Percentiles rank a stretch among this genome's conserved stretches.
phyloP scores from a whole-genome alignment of 495 filamentous ascomycete genomes.

The Peziza echinospora region DNA sequence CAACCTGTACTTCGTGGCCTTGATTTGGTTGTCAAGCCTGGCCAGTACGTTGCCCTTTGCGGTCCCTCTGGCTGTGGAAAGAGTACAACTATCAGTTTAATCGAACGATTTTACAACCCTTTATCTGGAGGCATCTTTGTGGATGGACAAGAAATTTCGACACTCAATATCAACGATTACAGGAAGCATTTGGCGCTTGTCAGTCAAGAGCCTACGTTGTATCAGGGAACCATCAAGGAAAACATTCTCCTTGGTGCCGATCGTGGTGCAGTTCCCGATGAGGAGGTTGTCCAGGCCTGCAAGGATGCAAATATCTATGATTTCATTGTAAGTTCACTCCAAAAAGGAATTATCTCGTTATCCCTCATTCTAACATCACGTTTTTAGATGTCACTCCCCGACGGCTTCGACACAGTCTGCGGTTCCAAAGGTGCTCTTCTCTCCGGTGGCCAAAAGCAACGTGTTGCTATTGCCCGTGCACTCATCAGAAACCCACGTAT shows the following conservation, averaged over 20 bases:
- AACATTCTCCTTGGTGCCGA: constrained; percentile 51
- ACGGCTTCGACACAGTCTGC: constrained; percentile 54
- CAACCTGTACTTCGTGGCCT: constrained; percentile 58
- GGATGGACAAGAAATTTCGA: constrained; percentile 52
- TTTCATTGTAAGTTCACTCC: constrained; percentile 54
- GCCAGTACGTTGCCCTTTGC: constrained; percentile 62
- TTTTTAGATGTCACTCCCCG: constrained; percentile 24
- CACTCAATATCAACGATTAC: constrained; percentile 58
- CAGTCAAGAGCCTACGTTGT: constrained; percentile 68
- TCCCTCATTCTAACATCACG: too few species aligned
- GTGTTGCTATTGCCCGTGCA: constrained; percentile 53
- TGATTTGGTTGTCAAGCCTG: constrained; percentile 47
- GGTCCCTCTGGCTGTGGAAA: constrained; percentile 71
- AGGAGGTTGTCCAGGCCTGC: constrained; percentile 50
- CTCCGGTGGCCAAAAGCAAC: constrained; percentile 68
- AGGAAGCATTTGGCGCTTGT: constrained; percentile 57
- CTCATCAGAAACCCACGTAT: constrained; percentile 48
- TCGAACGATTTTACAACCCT: constrained; percentile 74
- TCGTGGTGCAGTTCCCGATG: constrained; percentile 41
- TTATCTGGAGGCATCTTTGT: constrained; percentile 48
- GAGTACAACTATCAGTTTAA: constrained; percentile 54
- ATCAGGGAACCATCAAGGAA: constrained; percentile 65
- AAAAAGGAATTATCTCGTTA: constrained; percentile 18
- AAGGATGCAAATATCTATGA: constrained; percentile 82
- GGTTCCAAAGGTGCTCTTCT: constrained; percentile 59